Percentiles rank a stretch among this genome's conserved stretches.
Evolutionary conservation across 768 basidiomycete species (phyloP).

Genomic region (Boletus eberwhitei): DNA sequence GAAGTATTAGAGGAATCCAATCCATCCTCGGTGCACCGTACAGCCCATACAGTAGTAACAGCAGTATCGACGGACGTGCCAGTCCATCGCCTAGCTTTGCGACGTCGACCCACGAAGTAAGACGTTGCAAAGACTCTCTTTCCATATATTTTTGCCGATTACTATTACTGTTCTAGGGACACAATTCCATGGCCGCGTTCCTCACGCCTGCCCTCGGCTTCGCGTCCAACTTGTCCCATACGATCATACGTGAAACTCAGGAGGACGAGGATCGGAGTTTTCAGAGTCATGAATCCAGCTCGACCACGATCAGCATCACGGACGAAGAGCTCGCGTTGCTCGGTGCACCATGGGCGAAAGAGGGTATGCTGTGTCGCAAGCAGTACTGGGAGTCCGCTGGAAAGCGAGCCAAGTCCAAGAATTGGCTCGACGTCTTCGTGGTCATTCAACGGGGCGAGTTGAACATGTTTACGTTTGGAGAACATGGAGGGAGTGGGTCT

Average conservation of each 20-base stretch:
- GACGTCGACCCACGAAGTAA: conserved; percentile 81
- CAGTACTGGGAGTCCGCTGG: conserved; percentile 88
- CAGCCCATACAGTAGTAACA: conserved; percentile 83
- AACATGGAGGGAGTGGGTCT: conserved; percentile 55
- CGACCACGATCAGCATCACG: conserved; percentile 79
- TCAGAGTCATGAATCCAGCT: conserved; percentile 58
- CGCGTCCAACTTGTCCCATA: conserved; percentile 91
- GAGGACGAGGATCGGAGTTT: conserved; percentile 79
- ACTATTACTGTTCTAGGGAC: conserved; percentile 38
- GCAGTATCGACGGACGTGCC: conserved; percentile 81
- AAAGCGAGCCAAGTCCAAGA: conserved; percentile 82
- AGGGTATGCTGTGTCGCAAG: conserved; percentile 93
- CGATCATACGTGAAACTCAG: conserved; percentile 92
- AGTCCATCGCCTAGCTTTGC: conserved; percentile 93
- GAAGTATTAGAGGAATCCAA: conserved; percentile 86
- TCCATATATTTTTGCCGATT: conserved; percentile 8
- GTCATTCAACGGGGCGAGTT: conserved; percentile 94
- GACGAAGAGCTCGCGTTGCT: conserved; percentile 95
- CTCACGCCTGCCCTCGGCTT: conserved; percentile 90
- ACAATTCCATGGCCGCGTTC: conserved; percentile 65
- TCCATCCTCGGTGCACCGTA: conserved; percentile 68
- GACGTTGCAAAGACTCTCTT: conserved; percentile 7
- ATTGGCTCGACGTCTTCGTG: conserved; percentile 93
- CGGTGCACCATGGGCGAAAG: conserved; percentile 98
- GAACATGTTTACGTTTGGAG: conserved; percentile 94